Evolutionary conservation across 2,329 filamentous ascomycete species (phyloP).

Genomic region (Cryphonectria nitschkei): DNA sequence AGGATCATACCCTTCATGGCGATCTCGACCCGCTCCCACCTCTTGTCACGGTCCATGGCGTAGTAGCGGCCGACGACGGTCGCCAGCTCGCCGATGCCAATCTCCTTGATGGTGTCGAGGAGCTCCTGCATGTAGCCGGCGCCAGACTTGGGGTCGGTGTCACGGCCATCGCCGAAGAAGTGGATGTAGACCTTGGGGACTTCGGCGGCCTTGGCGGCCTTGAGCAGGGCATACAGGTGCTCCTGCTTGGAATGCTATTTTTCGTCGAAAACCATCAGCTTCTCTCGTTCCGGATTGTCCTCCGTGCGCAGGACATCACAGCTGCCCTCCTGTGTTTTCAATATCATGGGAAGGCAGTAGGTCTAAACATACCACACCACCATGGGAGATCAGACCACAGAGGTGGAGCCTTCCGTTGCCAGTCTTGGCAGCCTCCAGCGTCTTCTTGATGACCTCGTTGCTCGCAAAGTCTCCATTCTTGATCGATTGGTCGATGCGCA

Average conservation of each 20-base stretch:
- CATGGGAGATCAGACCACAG: conserved; percentile 89
- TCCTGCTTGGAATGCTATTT: conserved; percentile 88
- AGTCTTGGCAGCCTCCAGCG: conserved; percentile 78
- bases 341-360: neutral
- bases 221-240: conserved; percentile 84
- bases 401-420: conserved; percentile 93
- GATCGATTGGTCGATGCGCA: conserved; percentile 92
- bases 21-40: conserved; percentile 93
- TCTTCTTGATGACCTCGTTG: conserved; percentile 75
- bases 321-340: neutral
- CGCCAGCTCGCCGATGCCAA: conserved; percentile 84
- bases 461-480: conserved; percentile 81
- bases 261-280: neutral
- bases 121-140: conserved; percentile 87
- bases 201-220: conserved; percentile 84
- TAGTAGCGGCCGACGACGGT: conserved; percentile 96
- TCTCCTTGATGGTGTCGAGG: conserved; percentile 77
- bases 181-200: conserved; percentile 95
- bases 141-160: conserved; percentile 95
- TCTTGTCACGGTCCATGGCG: conserved; percentile 99
- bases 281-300: neutral
- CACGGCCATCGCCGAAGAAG: conserved; percentile 97
- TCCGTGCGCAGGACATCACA: too few relatives aligned
- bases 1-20: conserved; percentile 84
- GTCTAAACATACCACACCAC: conserved; percentile 71